A percentile compares a stretch with the other conserved stretches of the same genome.
These are phyloP conservation scores for Castanea sativa DNA, from an alignment of 306 rosid genomes.

Conservation along the genomic window DNA sequence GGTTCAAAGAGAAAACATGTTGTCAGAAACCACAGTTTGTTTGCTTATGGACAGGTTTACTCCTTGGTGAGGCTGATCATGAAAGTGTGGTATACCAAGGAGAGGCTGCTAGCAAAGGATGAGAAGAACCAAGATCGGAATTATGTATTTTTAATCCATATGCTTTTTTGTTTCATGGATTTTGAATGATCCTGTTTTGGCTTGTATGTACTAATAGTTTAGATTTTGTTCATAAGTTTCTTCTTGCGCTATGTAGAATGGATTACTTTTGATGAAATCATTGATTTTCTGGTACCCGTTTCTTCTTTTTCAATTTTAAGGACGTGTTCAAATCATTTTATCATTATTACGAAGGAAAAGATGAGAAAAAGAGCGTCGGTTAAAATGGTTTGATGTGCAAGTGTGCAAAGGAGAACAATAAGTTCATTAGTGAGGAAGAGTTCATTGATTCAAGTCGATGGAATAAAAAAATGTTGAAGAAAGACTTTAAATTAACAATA, in stretches of 20 bases:
- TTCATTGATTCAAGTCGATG: too few species aligned
- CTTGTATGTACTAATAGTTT: not conserved
- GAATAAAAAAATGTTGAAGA: too few species aligned
- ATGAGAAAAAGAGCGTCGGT: too few species aligned
- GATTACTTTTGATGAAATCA: not conserved
- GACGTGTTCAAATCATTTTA: not conserved
- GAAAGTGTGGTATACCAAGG: too few species aligned
- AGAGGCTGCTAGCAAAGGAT: not conserved
- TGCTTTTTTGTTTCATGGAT: not conserved
- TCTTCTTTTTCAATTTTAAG: not conserved
- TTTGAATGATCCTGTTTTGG: not conserved
- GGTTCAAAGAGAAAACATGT: constrained; percentile 19
- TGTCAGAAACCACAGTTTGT: constrained; percentile 69
- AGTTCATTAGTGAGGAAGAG: too few species aligned
- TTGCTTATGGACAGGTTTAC: constrained; percentile 89
- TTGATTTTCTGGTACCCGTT: not conserved
- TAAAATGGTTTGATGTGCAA: too few species aligned
- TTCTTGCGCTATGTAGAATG: not conserved
- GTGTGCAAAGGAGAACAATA: too few species aligned
- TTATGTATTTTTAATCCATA: not conserved
- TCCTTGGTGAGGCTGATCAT: constrained; percentile 45
- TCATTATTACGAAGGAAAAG: too few species aligned
- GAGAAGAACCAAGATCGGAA: not conserved
- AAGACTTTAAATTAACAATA: too few species aligned
- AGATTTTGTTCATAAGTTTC: not conserved